Evolutionary conservation across 352 stramenopile species (phyloP).

Genomic region (Phytophthora kernoviae): DNA sequence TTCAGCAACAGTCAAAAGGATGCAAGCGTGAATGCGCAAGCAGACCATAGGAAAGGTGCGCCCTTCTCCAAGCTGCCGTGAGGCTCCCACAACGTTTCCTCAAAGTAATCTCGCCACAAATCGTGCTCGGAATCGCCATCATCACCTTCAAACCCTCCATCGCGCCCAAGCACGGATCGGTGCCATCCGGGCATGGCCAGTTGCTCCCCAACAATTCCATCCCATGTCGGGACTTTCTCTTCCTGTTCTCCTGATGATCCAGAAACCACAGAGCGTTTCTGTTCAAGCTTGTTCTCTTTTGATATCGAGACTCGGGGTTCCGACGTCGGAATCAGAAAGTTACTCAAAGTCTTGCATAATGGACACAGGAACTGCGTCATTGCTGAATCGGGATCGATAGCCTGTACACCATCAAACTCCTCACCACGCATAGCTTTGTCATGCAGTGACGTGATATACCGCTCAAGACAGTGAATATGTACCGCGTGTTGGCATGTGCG

Average conservation of each 20-base stretch:
- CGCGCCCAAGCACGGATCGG: conserved; percentile 68
- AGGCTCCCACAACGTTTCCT: conserved; percentile 87
- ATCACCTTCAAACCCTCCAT: conserved; percentile 52
- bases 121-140: conserved; percentile 71
- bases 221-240: conserved; percentile 40
- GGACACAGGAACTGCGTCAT: conserved; percentile 94
- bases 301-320: conserved; percentile 41
- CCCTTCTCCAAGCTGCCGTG: conserved; percentile 88
- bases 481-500: conserved; percentile 88
- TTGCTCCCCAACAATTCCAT: conserved; percentile 67
- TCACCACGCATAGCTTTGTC: conserved; percentile 88
- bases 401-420: conserved; percentile 89
- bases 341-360: conserved; percentile 92
- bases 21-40: conserved; percentile 80
- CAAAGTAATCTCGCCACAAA: conserved; percentile 87
- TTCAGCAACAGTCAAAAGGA: conserved; percentile 78
- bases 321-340: conserved; percentile 88
- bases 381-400: conserved; percentile 84
- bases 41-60: conserved; percentile 84
- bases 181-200: conserved; percentile 71
- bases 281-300: conserved; percentile 25
- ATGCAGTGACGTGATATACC: conserved; percentile 86
- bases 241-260: conserved; percentile 13
- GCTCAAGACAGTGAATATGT: conserved; percentile 86
- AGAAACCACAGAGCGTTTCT: conserved; percentile 18